Conservation (phyloP, 1,284 basidiomycete species). For the Moniliophthora roreri region DNA sequence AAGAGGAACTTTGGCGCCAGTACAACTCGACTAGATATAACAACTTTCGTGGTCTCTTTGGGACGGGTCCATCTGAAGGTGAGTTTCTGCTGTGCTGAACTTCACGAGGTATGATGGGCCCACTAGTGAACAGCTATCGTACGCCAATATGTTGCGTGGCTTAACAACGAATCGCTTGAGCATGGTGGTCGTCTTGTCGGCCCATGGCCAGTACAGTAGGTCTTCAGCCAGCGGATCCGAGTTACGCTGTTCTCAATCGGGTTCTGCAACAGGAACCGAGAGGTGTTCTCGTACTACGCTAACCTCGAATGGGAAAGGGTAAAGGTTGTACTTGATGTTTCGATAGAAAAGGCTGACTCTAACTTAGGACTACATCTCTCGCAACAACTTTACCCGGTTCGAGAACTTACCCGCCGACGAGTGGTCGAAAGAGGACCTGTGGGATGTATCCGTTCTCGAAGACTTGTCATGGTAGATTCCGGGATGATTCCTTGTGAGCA, state of each 20-base stretch:
- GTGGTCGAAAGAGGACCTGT: conserved; percentile 14
- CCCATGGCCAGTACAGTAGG: conserved; percentile 24
- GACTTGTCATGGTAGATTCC: conserved; percentile 11
- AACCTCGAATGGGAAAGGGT: conserved; percentile 21
- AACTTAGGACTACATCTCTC: conserved; percentile 14
- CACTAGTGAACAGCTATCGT: conserved; percentile 17
- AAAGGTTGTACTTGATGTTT: background rate
- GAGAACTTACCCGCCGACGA: conserved; percentile 19
- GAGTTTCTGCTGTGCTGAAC: background rate
- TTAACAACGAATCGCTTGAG: conserved; percentile 28
- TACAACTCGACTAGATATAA: conserved; percentile 22
- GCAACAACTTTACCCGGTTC: conserved; percentile 21
- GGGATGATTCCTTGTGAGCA: background rate
- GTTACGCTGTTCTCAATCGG: background rate
- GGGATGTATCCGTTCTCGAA: conserved; percentile 12
- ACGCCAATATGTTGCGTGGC: conserved; percentile 28
- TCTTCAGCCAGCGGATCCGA: background rate
- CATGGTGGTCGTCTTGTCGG: conserved; percentile 25
- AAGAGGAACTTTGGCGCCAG: conserved; percentile 17
- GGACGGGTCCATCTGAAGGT: conserved; percentile 20
- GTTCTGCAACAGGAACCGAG: conserved; percentile 16
- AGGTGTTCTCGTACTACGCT: conserved; percentile 23
- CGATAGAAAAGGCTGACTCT: background rate
- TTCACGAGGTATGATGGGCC: background rate
- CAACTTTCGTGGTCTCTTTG: conserved; percentile 23